A percentile compares a stretch with the other conserved stretches of the same genome.
phyloP scores from a whole-genome alignment of 2,329 filamentous ascomycete species.

The Aspergillus uvarum region DNA sequence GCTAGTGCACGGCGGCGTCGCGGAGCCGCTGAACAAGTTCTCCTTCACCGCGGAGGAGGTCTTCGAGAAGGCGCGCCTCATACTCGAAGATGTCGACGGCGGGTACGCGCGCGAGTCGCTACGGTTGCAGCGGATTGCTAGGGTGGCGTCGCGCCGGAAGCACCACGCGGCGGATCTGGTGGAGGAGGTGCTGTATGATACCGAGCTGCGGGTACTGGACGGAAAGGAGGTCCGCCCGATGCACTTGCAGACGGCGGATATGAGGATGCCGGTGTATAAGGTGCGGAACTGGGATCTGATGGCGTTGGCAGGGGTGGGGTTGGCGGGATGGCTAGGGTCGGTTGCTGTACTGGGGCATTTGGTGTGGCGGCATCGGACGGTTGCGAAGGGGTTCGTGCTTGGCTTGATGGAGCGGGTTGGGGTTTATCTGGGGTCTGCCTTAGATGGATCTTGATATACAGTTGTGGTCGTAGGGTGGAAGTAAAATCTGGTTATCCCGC shows the following conservation, averaged over 20 bases:
- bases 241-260: constrained; percentile 48
- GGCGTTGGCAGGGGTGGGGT: background rate
- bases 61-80: constrained; percentile 24
- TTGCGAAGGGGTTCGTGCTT: background rate
- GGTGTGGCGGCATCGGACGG: background rate
- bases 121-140: constrained; percentile 43
- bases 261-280: background rate
- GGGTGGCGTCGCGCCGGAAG: constrained; percentile 39
- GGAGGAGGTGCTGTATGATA: constrained; percentile 46
- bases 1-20: constrained; percentile 37
- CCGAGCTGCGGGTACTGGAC: constrained; percentile 21
- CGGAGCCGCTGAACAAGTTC: constrained; percentile 40
- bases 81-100: constrained; percentile 34
- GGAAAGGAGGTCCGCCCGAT: constrained; percentile 32
- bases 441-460: no score
- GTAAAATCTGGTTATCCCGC: no score
- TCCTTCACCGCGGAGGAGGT: constrained; percentile 37
- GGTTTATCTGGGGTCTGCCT: no score
- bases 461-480: no score
- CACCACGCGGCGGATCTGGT: constrained; percentile 30
- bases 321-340: background rate
- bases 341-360: background rate
- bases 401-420: background rate
- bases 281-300: background rate
- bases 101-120: constrained; percentile 33